Base-by-base conservation (phyloP, 352 stramenopile species). In the Globisporangium paroecandrum region DNA sequence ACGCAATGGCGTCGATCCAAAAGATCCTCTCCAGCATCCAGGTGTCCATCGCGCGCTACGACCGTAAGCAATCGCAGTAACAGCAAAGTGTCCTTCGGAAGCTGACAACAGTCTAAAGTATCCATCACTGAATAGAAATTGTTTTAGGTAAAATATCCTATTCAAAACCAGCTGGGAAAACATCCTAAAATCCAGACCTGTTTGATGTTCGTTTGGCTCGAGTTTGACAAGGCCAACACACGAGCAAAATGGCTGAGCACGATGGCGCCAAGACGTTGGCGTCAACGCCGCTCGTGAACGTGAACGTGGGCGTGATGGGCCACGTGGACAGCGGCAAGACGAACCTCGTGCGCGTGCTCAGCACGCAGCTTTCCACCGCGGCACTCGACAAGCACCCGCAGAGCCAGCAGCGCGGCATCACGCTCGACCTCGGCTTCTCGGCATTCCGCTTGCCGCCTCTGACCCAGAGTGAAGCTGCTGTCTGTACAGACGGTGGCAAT, bases 311-410 rank as follows among this genome's bases (percentile, higher is more conserved):
- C 60, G 89, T 99, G n/a, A 74, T 99, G 65, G 98, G 98, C 32
- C 98, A 99, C 77, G 98, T 91, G 20, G 98, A 99, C 85, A 97
- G 89, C 70, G 98, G 98, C 56, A 99, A 99, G 81, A 99, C 98
- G 63, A 93, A 85, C 46, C 82, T 98, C 64, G 96, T 99, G 56
- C 97, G 97, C 63, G 97, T 97, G 18, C 77, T 99, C 18, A 99
- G 91, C 62, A 99, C 96, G n/a, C 78, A 97, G 25, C 76, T 99
- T 10, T 99, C 95, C 15, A 99, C 98, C 9, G 97, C 98, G 7
- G 86, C 97, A 22, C 86, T 99, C 63, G 98, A 99, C 80, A 99
- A 99, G 79, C 85, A 98, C 58, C 97, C 98, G 58, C 94, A 99
- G 88, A 98, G 87, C 49, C 87, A 97, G 74, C 78, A 97, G 70